Percentiles rank a stretch among this genome's conserved stretches.
Evolutionary conservation across 1,139 yeast genomes (phyloP).

Genomic region (Nakaseomyces kungkrabaensis): DNA sequence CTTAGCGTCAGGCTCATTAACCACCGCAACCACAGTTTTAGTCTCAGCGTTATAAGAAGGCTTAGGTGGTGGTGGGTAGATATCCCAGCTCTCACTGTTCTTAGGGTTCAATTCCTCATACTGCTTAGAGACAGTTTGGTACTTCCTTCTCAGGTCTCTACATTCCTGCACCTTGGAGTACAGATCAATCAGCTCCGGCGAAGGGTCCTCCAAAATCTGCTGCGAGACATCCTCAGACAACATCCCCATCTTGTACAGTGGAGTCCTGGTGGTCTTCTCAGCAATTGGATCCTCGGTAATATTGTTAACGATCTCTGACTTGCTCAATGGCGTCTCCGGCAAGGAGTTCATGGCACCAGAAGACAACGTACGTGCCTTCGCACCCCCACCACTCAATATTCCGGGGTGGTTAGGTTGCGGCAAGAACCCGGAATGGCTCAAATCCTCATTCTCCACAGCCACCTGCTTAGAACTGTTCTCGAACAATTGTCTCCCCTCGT

Average conservation of each 20-base stretch:
- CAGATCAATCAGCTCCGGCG: conserved; percentile 59
- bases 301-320: conserved; percentile 4
- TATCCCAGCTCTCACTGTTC: conserved; percentile 55
- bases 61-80: conserved; percentile 90
- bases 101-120: conserved; percentile 73
- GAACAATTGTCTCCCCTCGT: conserved; percentile 24
- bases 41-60: conserved; percentile 78
- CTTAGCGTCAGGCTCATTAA: conserved; percentile 35
- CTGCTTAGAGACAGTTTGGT: conserved; percentile 64
- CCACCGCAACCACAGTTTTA: conserved; percentile 40
- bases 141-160: conserved; percentile 66
- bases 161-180: conserved; percentile 65
- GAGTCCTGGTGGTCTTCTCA: conserved; percentile 10
- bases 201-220: conserved; percentile 51
- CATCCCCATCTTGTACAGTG: conserved; percentile 39
- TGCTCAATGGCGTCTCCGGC: conserved; percentile 22
- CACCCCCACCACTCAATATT: not conserved
- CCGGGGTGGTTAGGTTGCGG: conserved; percentile 11
- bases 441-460: conserved; percentile 20
- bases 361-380: conserved; percentile 19
- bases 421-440: conserved; percentile 9
- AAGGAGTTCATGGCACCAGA: conserved; percentile 20
- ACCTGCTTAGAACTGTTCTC: conserved; percentile 26
- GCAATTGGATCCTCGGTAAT: conserved; percentile 3
- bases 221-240: conserved; percentile 57